These are phyloP conservation scores for Alternaria incomplexa DNA, from an alignment of 2,329 filamentous ascomycete species.

Conservation along the genomic window DNA sequence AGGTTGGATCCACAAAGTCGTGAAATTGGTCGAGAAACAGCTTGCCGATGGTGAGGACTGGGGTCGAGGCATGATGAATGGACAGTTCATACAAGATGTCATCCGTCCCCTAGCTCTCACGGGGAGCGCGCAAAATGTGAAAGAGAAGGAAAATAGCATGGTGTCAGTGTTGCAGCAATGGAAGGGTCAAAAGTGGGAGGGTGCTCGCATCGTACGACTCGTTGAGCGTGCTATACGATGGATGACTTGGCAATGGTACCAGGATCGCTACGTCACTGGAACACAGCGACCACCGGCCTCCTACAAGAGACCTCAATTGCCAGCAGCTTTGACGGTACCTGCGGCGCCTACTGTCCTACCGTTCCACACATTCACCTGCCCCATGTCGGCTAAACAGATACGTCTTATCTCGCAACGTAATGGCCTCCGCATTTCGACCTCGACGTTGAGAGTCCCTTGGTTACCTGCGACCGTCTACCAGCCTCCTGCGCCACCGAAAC, in stretches of 20 bases:
- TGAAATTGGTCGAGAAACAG: constrained; percentile 88
- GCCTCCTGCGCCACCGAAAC: constrained; percentile 82
- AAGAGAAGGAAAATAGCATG: constrained; percentile 48
- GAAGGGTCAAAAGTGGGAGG: constrained; percentile 84
- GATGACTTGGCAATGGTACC: constrained; percentile 85
- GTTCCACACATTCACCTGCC: constrained; percentile 97
- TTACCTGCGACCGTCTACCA: constrained; percentile 79
- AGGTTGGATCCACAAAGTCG: constrained; percentile 88
- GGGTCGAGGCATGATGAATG: constrained; percentile 73
- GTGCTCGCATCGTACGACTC: constrained; percentile 80
- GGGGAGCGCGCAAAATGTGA: constrained; percentile 37
- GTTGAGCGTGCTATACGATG: constrained; percentile 83
- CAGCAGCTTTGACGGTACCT: constrained; percentile 75
- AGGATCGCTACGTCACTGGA: constrained; percentile 73
- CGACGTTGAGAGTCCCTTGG: constrained; percentile 86
- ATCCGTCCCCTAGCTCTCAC: constrained; percentile 54
- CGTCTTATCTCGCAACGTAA: constrained; percentile 95
- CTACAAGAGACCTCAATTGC: constrained; percentile 78
- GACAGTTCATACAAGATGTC: constrained; percentile 49
- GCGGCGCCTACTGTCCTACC: constrained; percentile 92
- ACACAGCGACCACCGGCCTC: constrained; percentile 60
- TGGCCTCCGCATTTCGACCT: constrained; percentile 88
- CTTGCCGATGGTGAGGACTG: constrained; percentile 84
- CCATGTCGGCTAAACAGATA: constrained; percentile 88
- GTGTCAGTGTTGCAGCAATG: constrained; percentile 54